These are phyloP conservation scores for Dryas octopetala DNA, from an alignment of 306 rosid species.

Conservation along the genomic window DNA sequence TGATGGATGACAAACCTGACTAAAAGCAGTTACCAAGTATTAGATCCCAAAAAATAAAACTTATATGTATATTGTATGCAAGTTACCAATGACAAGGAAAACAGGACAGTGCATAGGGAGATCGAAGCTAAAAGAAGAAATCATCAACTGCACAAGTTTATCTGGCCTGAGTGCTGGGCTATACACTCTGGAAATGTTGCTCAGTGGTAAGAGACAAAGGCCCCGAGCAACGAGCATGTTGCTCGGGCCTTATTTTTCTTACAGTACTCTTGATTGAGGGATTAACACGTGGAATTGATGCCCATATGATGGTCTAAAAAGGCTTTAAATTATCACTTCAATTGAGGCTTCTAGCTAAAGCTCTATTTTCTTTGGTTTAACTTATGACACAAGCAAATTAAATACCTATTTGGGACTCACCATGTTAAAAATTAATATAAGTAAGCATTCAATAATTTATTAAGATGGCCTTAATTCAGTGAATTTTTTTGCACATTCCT, in stretches of 20 bases:
- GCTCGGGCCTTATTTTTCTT: too few species aligned
- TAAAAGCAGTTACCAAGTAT: conserved; percentile 48
- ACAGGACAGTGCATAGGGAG: not conserved
- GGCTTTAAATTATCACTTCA: not conserved
- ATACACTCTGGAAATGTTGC: too few species aligned
- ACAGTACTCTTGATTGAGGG: too few species aligned
- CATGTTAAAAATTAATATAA: not conserved
- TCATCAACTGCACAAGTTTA: not conserved
- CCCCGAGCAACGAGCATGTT: too few species aligned
- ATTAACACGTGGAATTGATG: too few species aligned
- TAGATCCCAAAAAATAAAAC: conserved; percentile 19
- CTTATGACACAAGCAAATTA: not conserved
- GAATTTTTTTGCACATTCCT: not conserved
- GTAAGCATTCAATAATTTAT: not conserved
- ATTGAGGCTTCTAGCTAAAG: not conserved
- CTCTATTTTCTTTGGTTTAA: not conserved
- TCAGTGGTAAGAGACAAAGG: too few species aligned
- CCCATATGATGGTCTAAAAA: not conserved
- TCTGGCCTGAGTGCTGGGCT: too few species aligned
- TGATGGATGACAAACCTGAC: conserved; percentile 99
- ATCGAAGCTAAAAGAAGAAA: not conserved
- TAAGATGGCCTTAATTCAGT: not conserved
- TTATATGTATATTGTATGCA: not conserved
- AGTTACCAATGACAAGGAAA: not conserved
- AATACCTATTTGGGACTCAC: not conserved